A percentile compares a stretch with the other conserved stretches of the same genome.
Conservation (phyloP, 208 protist genomes). For the Wallacemonas rigidus region DNA sequence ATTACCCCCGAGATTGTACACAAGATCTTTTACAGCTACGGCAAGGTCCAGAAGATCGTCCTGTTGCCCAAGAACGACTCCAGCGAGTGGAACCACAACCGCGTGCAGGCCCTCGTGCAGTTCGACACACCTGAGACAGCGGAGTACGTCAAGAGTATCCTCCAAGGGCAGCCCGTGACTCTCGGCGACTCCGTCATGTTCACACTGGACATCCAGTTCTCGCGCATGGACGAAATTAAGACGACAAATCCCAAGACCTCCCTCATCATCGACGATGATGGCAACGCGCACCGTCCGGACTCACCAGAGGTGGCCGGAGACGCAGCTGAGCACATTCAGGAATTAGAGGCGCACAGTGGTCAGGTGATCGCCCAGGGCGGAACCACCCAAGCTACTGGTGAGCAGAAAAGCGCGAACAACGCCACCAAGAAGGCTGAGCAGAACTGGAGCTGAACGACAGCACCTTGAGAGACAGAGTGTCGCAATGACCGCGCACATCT, state of each 20-base stretch:
- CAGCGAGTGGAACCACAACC: slow-evolving; percentile 88
- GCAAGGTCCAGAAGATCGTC: slow-evolving; percentile 87
- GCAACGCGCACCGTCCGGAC: slow-evolving; percentile 52
- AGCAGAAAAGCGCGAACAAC: background rate
- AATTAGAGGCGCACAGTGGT: background rate
- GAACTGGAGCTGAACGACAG: slow-evolving; percentile 15
- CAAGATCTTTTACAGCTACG: slow-evolving; percentile 91
- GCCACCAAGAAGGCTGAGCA: background rate
- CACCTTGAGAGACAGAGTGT: background rate
- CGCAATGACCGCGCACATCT: no score
- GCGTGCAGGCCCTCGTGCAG: slow-evolving; percentile 91
- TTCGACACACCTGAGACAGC: slow-evolving; percentile 79
- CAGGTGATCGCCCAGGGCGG: background rate
- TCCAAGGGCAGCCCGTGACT: slow-evolving; percentile 91
- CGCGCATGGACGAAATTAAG: slow-evolving; percentile 90
- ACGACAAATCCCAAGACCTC: slow-evolving; percentile 82
- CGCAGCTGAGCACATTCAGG: background rate
- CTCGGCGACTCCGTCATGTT: slow-evolving; percentile 88
- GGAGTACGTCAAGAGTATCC: slow-evolving; percentile 87
- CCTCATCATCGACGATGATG: slow-evolving; percentile 77
- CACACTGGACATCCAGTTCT: slow-evolving; percentile 93
- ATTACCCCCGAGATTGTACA: slow-evolving; percentile 92
- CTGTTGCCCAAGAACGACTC: slow-evolving; percentile 92
- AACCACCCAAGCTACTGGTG: background rate
- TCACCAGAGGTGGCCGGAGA: background rate